Evolutionary conservation across 1,284 basidiomycete genomes (phyloP), one percentile per base, ranked within the genome.

Genomic region (Athelia psychrophila): DNA sequence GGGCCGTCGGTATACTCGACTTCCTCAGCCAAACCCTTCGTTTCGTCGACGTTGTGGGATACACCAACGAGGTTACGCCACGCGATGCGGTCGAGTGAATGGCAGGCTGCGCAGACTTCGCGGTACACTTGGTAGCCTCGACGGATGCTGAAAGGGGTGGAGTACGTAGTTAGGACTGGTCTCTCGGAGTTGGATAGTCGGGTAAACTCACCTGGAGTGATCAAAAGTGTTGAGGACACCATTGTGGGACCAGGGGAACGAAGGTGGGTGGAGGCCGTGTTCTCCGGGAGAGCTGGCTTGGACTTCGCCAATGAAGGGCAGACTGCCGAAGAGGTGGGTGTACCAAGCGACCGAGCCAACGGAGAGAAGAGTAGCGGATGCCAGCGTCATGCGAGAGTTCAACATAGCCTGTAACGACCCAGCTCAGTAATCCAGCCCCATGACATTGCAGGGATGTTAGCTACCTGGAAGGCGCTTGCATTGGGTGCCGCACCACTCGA

Each of bases 51-150:
- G 57, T 90, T 93, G 77, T 99, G 97, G 35, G 95, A 98, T 54
- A 98, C 93, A 67, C 95, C 97, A 61, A 99, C 97, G 55, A 99
- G 80, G 78, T 99, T 99, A 68, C 97, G 93, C 97, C 97, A 99
- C 56, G 97, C 97, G 69, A 99, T 95, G 64, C 97, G 94, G 79
- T 99, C 93, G 55, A 99, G 87, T 46, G 97, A 99, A 74, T 99
- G 97, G 76, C 97, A 99, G 16, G 97, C 93, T 5, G 96, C 91
- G 72, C 97, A 99, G 54, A 99, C 97, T 77, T 99, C 96, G 56
- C 95, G 93, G 81, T 99, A 99, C 49, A 99, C 97, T 73, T 94
- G 91, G 80, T 97, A 99, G 25, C 97, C 97, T 68, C 97, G 88
- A 66, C 97, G 93, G 68, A 99, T 98, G 68, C 93, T 95, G 51